Conservation (phyloP, 2,329 filamentous ascomycete species). For the Penicillium sp. region DNA sequence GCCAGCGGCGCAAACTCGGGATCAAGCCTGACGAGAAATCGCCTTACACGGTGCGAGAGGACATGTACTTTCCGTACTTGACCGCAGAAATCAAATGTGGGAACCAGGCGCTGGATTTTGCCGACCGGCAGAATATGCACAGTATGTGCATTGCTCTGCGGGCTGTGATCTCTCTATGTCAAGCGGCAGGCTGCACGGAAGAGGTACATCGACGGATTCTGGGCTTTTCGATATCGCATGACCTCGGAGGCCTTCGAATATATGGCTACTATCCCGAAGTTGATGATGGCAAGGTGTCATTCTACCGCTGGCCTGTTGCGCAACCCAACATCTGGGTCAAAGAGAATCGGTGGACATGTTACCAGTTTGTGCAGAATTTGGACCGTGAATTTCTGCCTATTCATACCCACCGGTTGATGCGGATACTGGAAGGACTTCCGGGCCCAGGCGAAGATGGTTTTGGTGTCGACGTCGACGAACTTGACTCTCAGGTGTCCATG, state of each 20-base stretch:
- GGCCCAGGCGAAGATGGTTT: background rate
- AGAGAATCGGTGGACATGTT: constrained; percentile 7
- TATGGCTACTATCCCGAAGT: constrained; percentile 7
- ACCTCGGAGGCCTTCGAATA: constrained; percentile 1
- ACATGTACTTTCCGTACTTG: constrained; percentile 6
- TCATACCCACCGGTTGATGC: constrained; percentile 2
- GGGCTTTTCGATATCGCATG: constrained; percentile 7
- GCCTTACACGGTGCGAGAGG: constrained; percentile 1
- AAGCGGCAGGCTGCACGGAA: constrained; percentile 3
- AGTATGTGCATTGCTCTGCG: constrained; percentile 6
- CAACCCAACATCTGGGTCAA: constrained; percentile 3
- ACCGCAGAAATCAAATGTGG: constrained; percentile 8
- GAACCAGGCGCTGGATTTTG: constrained; percentile 5
- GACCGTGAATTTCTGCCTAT: constrained; percentile 6
- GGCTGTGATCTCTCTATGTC: constrained; percentile 2
- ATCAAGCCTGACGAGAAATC: constrained; percentile 5
- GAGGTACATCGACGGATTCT: constrained; percentile 5
- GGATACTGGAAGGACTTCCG: background rate
- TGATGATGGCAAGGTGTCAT: constrained; percentile 5
- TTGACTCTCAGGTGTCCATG: constrained; percentile 1
- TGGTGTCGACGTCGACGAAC: background rate
- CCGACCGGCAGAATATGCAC: constrained; percentile 6
- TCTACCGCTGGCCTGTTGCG: constrained; percentile 5
- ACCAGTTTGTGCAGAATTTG: constrained; percentile 1
- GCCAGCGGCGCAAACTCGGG: constrained; percentile 4